Evolutionary conservation across 768 basidiomycete genomes (phyloP).

Genomic region (Leccinum disarticulatum): DNA sequence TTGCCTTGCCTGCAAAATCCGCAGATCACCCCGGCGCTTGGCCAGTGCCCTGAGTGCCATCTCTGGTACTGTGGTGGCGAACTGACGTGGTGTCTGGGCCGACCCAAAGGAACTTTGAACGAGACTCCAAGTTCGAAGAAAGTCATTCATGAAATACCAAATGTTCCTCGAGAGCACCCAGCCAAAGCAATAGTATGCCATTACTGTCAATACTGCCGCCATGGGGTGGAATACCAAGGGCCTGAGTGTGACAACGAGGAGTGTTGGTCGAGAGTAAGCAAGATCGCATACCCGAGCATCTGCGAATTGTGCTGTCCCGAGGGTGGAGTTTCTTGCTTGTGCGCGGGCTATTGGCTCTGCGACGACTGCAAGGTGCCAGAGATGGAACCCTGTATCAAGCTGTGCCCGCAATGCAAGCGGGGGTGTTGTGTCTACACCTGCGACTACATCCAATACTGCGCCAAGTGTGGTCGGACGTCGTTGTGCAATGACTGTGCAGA

Average conservation of each 20-base stretch:
- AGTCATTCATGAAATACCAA: not conserved
- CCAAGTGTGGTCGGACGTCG: constrained; percentile 21
- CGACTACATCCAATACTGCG: constrained; percentile 26
- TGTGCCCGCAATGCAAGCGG: constrained; percentile 17
- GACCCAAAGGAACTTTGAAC: not conserved
- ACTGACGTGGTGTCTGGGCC: not conserved
- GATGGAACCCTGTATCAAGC: not conserved
- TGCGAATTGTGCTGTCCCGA: constrained; percentile 3
- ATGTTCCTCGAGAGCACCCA: not conserved
- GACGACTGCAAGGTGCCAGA: constrained; percentile 21
- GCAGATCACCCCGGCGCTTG: not conserved
- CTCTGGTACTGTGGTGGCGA: not conserved
- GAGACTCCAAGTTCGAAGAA: not conserved
- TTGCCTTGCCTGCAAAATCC: not conserved
- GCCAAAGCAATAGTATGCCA: not conserved
- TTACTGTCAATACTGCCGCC: not conserved
- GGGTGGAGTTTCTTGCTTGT: constrained; percentile 23
- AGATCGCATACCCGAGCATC: not conserved
- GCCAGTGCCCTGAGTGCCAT: not conserved
- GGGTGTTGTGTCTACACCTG: not conserved
- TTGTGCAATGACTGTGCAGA: constrained; percentile 4
- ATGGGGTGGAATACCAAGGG: not conserved
- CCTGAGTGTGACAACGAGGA: not conserved
- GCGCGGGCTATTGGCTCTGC: constrained; percentile 23
- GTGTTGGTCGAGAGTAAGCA: constrained; percentile 9